Conservation (phyloP, 805 yeast genomes). For the Yarrowia sp. region DNA sequence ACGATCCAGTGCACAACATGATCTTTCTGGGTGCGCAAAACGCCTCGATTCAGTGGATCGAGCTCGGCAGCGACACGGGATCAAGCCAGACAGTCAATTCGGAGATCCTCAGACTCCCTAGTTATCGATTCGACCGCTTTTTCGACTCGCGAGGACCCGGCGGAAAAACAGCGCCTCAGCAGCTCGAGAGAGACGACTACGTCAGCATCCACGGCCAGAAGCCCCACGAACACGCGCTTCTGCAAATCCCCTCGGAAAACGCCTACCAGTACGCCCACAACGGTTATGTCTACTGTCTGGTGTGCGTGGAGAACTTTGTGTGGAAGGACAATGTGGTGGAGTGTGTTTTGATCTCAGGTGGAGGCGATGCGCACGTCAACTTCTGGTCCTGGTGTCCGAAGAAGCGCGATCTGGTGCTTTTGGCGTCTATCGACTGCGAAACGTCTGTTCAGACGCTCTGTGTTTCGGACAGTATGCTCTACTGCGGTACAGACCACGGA, state of each 20-base stretch:
- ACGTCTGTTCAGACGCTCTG: constrained; percentile 72
- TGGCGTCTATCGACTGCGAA: constrained; percentile 53
- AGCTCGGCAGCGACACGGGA: constrained; percentile 36
- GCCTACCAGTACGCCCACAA: constrained; percentile 81
- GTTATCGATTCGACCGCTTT: constrained; percentile 72
- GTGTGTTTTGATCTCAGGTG: constrained; percentile 58
- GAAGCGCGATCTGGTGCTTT: constrained; percentile 29
- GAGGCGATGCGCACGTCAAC: constrained; percentile 89
- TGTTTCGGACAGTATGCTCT: constrained; percentile 60
- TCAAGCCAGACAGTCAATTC: constrained; percentile 33
- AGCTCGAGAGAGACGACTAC: constrained; percentile 30
- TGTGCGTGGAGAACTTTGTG: constrained; percentile 11
- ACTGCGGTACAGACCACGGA: constrained; percentile 79
- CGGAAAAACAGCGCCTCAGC: constrained; percentile 47
- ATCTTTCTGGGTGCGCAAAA: constrained; percentile 89
- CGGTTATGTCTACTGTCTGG: constrained; percentile 68
- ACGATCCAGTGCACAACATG: constrained; percentile 58
- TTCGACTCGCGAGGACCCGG: constrained; percentile 90
- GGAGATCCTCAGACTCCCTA: constrained; percentile 47
- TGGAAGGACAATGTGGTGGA: constrained; percentile 9
- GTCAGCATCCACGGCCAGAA: neutral
- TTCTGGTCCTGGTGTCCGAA: constrained; percentile 58
- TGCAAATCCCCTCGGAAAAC: constrained; percentile 61
- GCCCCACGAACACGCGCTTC: constrained; percentile 29
- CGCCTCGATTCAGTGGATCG: constrained; percentile 79